Conservation (phyloP, 1,284 basidiomycete species). For the Inonotus hispidus region DNA sequence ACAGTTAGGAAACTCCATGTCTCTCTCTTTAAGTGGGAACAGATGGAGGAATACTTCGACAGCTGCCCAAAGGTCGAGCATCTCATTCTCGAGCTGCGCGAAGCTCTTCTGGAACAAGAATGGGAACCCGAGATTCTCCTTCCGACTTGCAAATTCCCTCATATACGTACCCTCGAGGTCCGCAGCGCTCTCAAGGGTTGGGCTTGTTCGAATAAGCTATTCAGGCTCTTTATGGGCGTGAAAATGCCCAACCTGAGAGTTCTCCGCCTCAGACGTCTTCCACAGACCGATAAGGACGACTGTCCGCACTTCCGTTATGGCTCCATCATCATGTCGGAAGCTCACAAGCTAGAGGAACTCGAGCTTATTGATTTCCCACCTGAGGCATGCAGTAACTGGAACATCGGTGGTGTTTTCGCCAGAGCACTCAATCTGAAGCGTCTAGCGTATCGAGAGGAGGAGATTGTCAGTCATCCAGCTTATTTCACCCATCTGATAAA, state of each 20-base stretch:
- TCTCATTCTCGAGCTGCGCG: neutral
- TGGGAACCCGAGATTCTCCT: neutral
- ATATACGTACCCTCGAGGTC: constrained; percentile 4
- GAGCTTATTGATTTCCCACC: constrained; percentile 3
- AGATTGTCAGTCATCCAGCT: neutral
- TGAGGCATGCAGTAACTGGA: neutral
- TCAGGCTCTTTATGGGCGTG: neutral
- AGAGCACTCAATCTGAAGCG: neutral
- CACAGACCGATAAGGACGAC: neutral
- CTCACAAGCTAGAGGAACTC: neutral
- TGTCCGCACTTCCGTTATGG: neutral
- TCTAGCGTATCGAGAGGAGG: constrained; percentile 2
- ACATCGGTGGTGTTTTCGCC: neutral
- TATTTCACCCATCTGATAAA: neutral
- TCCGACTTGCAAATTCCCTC: neutral
- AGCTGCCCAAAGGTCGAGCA: constrained; percentile 4
- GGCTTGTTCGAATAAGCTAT: neutral
- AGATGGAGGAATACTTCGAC: neutral
- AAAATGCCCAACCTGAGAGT: neutral
- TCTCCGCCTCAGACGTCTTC: constrained; percentile 1
- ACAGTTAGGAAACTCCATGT: neutral
- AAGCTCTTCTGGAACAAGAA: neutral
- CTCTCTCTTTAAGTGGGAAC: constrained; percentile 2
- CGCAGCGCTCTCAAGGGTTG: constrained; percentile 2
- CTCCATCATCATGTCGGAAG: neutral